Percentiles rank a stretch among this genome's conserved stretches.
Conservation (phyloP, 2,329 filamentous ascomycete genomes). For the Aspergillus caelatus region DNA sequence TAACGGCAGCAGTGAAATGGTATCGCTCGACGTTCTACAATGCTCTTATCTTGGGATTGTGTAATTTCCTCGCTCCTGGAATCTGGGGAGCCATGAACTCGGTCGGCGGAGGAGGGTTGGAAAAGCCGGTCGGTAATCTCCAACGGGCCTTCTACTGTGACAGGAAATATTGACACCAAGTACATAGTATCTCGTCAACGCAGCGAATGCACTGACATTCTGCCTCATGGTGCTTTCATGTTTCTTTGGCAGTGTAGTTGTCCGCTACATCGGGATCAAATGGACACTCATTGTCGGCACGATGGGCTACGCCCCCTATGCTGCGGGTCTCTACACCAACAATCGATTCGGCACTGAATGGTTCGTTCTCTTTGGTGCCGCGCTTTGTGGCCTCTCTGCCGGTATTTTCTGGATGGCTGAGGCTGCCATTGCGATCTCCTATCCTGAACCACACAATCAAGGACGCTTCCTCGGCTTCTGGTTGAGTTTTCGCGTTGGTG, state of each 20-base stretch:
- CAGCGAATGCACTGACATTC: slow-evolving; percentile 72
- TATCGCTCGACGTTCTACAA: slow-evolving; percentile 74
- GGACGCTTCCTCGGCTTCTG: slow-evolving; percentile 69
- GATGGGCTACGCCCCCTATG: slow-evolving; percentile 71
- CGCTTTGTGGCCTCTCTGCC: slow-evolving; percentile 69
- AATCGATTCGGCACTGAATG: slow-evolving; percentile 71
- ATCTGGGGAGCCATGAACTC: slow-evolving; percentile 77
- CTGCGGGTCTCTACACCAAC: slow-evolving; percentile 72
- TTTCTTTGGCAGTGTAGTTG: slow-evolving; percentile 65
- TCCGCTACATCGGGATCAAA: slow-evolving; percentile 71
- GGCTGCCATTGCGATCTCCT: slow-evolving; percentile 71
- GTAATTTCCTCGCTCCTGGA: slow-evolving; percentile 70
- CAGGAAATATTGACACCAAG: background rate
- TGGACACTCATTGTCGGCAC: slow-evolving; percentile 72
- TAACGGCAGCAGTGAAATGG: slow-evolving; percentile 59
- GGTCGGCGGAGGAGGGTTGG: slow-evolving; percentile 69
- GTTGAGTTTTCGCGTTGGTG: slow-evolving; percentile 63
- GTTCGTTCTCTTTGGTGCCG: slow-evolving; percentile 69
- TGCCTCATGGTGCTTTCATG: slow-evolving; percentile 74
- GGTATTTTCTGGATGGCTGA: slow-evolving; percentile 78
- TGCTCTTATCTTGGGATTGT: slow-evolving; percentile 70
- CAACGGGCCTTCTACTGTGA: background rate
- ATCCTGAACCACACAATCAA: slow-evolving; percentile 70
- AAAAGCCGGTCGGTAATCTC: slow-evolving; percentile 50
- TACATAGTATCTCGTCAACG: slow-evolving; percentile 62